Evolutionary conservation across 106 monocot genomes (phyloP), one percentile per base, ranked within the genome.

Genomic region (Amphibolis antarctica): DNA sequence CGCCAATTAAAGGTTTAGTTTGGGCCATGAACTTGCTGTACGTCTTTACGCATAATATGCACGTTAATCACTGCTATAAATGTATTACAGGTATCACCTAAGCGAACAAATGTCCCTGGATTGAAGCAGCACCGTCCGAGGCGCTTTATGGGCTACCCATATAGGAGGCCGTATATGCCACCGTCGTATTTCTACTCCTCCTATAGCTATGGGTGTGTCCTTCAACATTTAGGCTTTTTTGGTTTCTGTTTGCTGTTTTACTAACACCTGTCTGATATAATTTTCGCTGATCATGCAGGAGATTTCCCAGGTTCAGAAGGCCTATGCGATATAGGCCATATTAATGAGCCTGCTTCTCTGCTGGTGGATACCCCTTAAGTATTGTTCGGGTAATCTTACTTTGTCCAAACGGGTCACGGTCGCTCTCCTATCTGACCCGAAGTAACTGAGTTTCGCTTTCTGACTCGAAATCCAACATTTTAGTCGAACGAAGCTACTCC

Each of bases 101-200:
- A 89, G 60, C 59, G 88, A 58, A 88, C 93, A 0, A 83, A 88
- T 65, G 67, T 93, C 1, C 93, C 88, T 28, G 88, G 85, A 63
- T 66, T 93, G 78, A 93, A 81, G 77, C 81, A 83, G 66, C 77
- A 31, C 25, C 85, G 78, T 19, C 71, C 78, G 4, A 47, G 88
- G 25, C 76, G 88, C 27, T 88, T 77, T 63, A 88, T 68, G 59
- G 82, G 82, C 0, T 80, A 88, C 30, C 65, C 71, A 18, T 76
- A 46, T 56, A 76, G 82, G 71, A 75, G 81, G 65, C 83, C 86
- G 0, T 89, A 75, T 43, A 44, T 84, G 56, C 84, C 88, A 4
- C 85, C 88, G 18, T 79, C 88, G 77, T 64, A 79, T 64, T 79
- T 74, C 29, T 75, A 80, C 28, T 80, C 79, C 36, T 86, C 86